Evolutionary conservation across 192 early-diverging fungal genomes (phyloP).

Genomic region (Coemansia furcata): DNA sequence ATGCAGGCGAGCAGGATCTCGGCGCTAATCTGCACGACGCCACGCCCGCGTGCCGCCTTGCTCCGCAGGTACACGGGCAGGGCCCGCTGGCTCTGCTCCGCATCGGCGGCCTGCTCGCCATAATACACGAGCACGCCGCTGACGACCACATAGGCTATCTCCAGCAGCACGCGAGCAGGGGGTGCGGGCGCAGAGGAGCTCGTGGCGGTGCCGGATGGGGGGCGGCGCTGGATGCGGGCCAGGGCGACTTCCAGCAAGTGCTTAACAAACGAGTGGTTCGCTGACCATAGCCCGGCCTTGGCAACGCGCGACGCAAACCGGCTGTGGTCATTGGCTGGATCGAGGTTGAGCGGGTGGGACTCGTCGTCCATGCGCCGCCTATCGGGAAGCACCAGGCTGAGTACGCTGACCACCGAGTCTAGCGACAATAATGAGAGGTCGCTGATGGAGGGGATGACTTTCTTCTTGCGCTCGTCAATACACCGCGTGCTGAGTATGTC

Average conservation of each 20-base stretch:
- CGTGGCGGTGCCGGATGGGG: neutral
- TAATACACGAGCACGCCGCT: conserved; percentile 18
- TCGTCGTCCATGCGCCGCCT: neutral
- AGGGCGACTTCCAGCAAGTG: conserved; percentile 30
- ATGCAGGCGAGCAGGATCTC: conserved; percentile 31
- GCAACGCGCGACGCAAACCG: conserved; percentile 5
- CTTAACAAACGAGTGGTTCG: conserved; percentile 20
- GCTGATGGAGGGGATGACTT: conserved; percentile 6
- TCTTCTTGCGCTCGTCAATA: conserved; percentile 26
- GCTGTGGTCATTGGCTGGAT: neutral
- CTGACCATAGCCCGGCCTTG: conserved; percentile 14
- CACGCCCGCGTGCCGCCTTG: conserved; percentile 17
- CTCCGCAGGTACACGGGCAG: conserved; percentile 13
- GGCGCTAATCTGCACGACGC: conserved; percentile 13
- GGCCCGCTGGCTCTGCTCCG: neutral
- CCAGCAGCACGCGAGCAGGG: neutral
- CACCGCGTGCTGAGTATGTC: conserved; percentile 32
- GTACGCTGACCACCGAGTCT: neutral
- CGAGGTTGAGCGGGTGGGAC: conserved; percentile 12
- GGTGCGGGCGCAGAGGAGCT: neutral
- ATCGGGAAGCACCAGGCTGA: conserved; percentile 27
- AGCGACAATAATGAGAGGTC: conserved; percentile 29
- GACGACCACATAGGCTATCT: conserved; percentile 25
- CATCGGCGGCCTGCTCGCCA: neutral
- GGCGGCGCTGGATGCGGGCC: conserved; percentile 10